Conservation (phyloP, 768 basidiomycete species). For the Boletus pseudo-olivaceus region DNA sequence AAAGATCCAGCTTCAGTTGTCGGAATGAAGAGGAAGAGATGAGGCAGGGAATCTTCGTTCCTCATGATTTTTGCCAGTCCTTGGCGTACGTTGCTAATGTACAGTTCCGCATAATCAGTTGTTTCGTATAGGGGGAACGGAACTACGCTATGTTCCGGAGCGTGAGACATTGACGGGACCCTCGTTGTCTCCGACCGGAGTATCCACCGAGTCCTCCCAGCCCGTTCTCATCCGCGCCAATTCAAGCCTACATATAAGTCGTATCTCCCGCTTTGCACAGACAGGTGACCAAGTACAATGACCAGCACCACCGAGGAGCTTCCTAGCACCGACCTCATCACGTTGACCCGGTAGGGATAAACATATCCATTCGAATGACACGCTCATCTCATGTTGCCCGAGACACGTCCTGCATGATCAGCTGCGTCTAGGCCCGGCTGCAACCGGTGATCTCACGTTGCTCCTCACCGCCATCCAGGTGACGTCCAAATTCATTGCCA, state of each 20-base stretch:
- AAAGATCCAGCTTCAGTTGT: slow-evolving; percentile 44
- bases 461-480: slow-evolving; percentile 95
- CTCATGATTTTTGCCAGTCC: not conserved
- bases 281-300: slow-evolving; percentile 14
- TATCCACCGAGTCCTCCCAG: not conserved
- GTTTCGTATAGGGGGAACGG: not conserved
- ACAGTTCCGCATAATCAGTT: slow-evolving; percentile 17
- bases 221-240: slow-evolving; percentile 21
- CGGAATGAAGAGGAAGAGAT: slow-evolving; percentile 69
- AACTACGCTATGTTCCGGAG: slow-evolving; percentile 18
- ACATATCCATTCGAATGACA: not conserved
- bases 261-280: not conserved
- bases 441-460: slow-evolving; percentile 92
- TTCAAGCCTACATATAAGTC: slow-evolving; percentile 8
- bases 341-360: slow-evolving; percentile 74
- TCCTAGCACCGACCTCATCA: slow-evolving; percentile 86
- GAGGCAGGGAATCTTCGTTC: slow-evolving; percentile 21
- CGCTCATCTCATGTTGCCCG: slow-evolving; percentile 6
- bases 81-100: slow-evolving; percentile 19
- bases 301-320: slow-evolving; percentile 48
- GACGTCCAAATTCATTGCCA: slow-evolving; percentile 96
- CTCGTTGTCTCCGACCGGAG: slow-evolving; percentile 6
- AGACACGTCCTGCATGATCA: slow-evolving; percentile 90
- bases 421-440: slow-evolving; percentile 72
- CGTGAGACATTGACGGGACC: slow-evolving; percentile 24